A percentile compares a stretch with the other conserved stretches of the same genome.
phyloP scores from a whole-genome alignment of 169 alveolate species.

The Babesia sp. region DNA sequence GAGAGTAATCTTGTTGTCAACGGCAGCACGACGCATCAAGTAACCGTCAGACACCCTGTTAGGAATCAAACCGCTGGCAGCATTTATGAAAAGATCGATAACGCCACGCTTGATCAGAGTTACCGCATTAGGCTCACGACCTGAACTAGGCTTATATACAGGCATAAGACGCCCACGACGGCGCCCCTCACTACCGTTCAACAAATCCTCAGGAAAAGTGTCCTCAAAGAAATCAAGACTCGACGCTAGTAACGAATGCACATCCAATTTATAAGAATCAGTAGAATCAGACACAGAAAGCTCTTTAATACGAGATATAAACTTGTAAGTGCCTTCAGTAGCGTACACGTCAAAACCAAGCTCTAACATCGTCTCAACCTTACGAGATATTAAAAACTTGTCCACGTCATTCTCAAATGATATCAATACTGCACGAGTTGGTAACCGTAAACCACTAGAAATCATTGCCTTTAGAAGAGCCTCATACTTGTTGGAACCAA shows the following conservation, averaged over 20 bases:
- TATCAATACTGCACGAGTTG: constrained; percentile 67
- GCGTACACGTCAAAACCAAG: constrained; percentile 77
- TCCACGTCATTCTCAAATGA: constrained; percentile 69
- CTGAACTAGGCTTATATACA: constrained; percentile 64
- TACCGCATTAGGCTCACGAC: constrained; percentile 49
- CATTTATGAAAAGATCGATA: constrained; percentile 74
- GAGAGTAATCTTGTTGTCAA: constrained; percentile 66
- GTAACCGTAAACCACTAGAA: constrained; percentile 81
- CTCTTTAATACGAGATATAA: constrained; percentile 22
- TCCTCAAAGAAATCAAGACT: constrained; percentile 27
- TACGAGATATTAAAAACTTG: constrained; percentile 69
- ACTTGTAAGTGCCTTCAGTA: constrained; percentile 75
- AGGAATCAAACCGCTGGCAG: constrained; percentile 66
- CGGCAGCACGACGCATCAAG: constrained; percentile 73
- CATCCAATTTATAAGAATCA: not conserved
- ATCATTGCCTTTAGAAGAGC: constrained; percentile 85
- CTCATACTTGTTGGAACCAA: constrained; percentile 83
- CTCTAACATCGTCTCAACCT: constrained; percentile 61
- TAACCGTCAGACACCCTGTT: constrained; percentile 68
- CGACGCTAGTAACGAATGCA: constrained; percentile 8
- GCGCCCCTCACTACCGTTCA: constrained; percentile 25
- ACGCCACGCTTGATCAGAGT: constrained; percentile 67
- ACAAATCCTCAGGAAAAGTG: constrained; percentile 48
- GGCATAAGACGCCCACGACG: constrained; percentile 57
- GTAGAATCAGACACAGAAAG: not conserved